phyloP scores from a whole-genome alignment of 129 eudicot genomes.

The Oenanthe sinensis region DNA sequence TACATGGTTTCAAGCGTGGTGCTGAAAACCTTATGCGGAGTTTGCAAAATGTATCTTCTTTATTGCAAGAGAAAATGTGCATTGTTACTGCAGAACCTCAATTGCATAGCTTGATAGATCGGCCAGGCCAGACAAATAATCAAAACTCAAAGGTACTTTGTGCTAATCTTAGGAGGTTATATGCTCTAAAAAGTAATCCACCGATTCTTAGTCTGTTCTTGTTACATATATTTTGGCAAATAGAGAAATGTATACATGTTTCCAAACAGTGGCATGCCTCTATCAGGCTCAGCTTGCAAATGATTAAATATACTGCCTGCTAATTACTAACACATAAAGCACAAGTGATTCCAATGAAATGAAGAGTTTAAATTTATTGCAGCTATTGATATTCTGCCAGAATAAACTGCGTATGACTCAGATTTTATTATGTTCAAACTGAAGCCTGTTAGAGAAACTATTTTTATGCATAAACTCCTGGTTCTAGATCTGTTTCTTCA shows the following conservation, averaged over 20 bases:
- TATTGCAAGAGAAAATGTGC: conserved; percentile 40
- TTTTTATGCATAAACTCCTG: neutral
- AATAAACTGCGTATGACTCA: neutral
- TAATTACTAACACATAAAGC: neutral
- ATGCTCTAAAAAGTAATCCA: neutral
- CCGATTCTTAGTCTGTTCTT: too few relatives aligned
- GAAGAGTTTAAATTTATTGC: neutral
- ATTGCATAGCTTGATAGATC: conserved; percentile 15
- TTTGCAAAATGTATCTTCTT: conserved; percentile 45
- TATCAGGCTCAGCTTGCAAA: too few relatives aligned
- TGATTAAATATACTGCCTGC: too few relatives aligned
- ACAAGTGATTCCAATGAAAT: neutral
- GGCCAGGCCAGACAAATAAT: conserved; percentile 10
- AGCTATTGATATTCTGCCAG: neutral
- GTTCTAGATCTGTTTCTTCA: neutral
- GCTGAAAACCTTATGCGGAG: conserved; percentile 47
- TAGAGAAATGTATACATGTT: too few relatives aligned
- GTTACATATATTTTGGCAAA: too few relatives aligned
- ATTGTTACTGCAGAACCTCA: conserved; percentile 14
- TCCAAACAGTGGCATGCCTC: too few relatives aligned
- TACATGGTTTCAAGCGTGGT: conserved; percentile 70
- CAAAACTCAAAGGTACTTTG: conserved; percentile 42
- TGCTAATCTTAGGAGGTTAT: conserved; percentile 4
- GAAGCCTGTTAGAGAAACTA: neutral
- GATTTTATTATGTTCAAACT: neutral